Conservation (phyloP, 23 red algal genomes). For the Porphyridium purpureum region DNA sequence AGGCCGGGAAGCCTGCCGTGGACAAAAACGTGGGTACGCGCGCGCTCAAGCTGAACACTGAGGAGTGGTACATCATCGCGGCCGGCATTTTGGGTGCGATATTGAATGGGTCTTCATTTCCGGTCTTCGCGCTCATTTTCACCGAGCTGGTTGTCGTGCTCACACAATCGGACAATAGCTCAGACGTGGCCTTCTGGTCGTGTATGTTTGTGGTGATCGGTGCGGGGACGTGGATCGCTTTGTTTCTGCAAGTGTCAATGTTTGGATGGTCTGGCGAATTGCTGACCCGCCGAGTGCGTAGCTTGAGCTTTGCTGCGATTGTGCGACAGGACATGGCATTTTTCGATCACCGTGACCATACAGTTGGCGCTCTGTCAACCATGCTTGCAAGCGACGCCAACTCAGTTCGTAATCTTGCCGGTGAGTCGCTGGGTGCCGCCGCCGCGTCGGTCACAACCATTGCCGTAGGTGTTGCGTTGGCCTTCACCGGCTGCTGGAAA, state of each 20-base stretch:
- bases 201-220: conserved; percentile 32
- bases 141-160: conserved; percentile 24
- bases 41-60: conserved; percentile 20
- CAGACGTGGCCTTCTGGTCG: conserved; percentile 22
- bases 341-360: conserved; percentile 55
- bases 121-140: conserved; percentile 22
- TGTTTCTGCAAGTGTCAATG: conserved; percentile 33
- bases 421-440: conserved; percentile 18
- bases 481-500: conserved; percentile 39
- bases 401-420: conserved; percentile 28
- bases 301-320: conserved; percentile 44
- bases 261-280: conserved; percentile 67
- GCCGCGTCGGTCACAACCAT: conserved; percentile 20
- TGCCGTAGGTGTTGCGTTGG: too few relatives aligned
- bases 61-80: conserved; percentile 32
- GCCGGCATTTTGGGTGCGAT: conserved; percentile 22
- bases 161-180: conserved; percentile 2
- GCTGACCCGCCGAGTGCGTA: conserved; percentile 57
- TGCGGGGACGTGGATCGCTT: conserved; percentile 21
- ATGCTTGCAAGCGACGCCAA: conserved; percentile 45
- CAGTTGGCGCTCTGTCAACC: conserved; percentile 38
- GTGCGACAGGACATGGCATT: conserved; percentile 72
- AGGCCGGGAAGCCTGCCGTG: conserved; percentile 6
- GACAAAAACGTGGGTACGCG: conserved; percentile 22
- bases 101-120: conserved; percentile 16